Percentiles rank a stretch among this genome's conserved stretches.
phyloP scores from a whole-genome alignment of 2,329 filamentous ascomycete species.

The Helotiales sp. region DNA sequence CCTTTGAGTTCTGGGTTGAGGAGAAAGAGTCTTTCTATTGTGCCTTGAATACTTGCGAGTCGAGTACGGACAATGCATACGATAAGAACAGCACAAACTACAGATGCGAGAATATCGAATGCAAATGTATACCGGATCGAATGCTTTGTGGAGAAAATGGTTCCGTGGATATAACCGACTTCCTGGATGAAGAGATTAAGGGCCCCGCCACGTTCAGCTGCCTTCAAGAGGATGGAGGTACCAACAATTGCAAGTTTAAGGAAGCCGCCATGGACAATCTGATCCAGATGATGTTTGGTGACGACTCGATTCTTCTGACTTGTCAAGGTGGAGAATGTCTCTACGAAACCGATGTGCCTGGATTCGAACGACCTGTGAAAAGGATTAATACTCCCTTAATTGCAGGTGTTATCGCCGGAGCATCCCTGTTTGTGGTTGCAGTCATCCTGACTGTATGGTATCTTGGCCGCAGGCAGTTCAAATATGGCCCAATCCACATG shows the following conservation, averaged over 20 bases:
- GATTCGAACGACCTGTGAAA: conserved; percentile 85
- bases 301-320: conserved; percentile 79
- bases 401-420: conserved; percentile 85
- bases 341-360: conserved; percentile 88
- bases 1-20: conserved; percentile 83
- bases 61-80: conserved; percentile 66
- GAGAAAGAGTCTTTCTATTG: conserved; percentile 96
- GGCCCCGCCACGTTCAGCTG: conserved; percentile 87
- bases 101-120: conserved; percentile 80
- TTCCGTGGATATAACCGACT: conserved; percentile 89
- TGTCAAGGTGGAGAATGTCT: conserved; percentile 91
- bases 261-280: conserved; percentile 92
- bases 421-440: conserved; percentile 83
- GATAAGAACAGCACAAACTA: conserved; percentile 81
- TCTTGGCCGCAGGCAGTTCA: conserved; percentile 71
- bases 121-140: conserved; percentile 83
- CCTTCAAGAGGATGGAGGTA: conserved; percentile 60
- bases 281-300: conserved; percentile 86
- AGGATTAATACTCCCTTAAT: conserved; percentile 97
- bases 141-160: conserved; percentile 93
- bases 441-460: conserved; percentile 86
- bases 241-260: conserved; percentile 74
- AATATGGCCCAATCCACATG: conserved; percentile 73
- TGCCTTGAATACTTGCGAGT: conserved; percentile 77
- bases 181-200: conserved; percentile 77